Conservation (phyloP, 2,329 filamentous ascomycete genomes). For the Colletotrichum euphorbiae region DNA sequence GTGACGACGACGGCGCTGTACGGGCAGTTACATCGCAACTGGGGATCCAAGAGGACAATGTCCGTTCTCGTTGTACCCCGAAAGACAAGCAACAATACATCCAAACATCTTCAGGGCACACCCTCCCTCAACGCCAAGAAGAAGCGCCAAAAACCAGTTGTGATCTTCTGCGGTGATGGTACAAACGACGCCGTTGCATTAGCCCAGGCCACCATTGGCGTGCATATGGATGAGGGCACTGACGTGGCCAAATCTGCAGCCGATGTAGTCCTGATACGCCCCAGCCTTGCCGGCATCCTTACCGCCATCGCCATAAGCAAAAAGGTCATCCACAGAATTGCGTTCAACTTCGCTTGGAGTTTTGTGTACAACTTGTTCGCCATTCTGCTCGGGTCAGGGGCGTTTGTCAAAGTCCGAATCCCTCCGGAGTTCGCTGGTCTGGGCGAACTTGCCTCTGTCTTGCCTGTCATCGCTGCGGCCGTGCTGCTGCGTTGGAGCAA, state of each 20-base stretch:
- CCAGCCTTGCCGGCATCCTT: slow-evolving; percentile 66
- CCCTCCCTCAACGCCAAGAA: neutral
- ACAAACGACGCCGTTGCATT: slow-evolving; percentile 83
- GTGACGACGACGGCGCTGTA: slow-evolving; percentile 65
- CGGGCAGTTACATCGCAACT: slow-evolving; percentile 53
- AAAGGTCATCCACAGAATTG: slow-evolving; percentile 60
- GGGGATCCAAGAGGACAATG: slow-evolving; percentile 51
- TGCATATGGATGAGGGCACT: slow-evolving; percentile 72
- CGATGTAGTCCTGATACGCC: slow-evolving; percentile 75
- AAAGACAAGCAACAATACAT: slow-evolving; percentile 61
- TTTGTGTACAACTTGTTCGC: slow-evolving; percentile 78
- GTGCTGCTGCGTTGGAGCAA: slow-evolving; percentile 58
- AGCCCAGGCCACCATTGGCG: slow-evolving; percentile 76
- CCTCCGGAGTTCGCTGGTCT: slow-evolving; percentile 74
- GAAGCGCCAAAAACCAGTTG: slow-evolving; percentile 49
- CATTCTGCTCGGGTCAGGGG: slow-evolving; percentile 74
- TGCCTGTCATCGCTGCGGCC: slow-evolving; percentile 74
- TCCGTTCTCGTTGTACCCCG: slow-evolving; percentile 57
- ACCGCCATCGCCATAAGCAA: slow-evolving; percentile 66
- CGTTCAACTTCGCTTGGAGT: slow-evolving; percentile 78
- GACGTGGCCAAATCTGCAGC: slow-evolving; percentile 76
- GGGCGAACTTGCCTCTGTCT: slow-evolving; percentile 79
- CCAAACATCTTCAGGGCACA: slow-evolving; percentile 49
- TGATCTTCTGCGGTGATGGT: slow-evolving; percentile 81
- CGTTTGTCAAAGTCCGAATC: slow-evolving; percentile 65